These are phyloP conservation scores for Boletus rubropictus DNA, from an alignment of 768 basidiomycete species.

Conservation along the genomic window DNA sequence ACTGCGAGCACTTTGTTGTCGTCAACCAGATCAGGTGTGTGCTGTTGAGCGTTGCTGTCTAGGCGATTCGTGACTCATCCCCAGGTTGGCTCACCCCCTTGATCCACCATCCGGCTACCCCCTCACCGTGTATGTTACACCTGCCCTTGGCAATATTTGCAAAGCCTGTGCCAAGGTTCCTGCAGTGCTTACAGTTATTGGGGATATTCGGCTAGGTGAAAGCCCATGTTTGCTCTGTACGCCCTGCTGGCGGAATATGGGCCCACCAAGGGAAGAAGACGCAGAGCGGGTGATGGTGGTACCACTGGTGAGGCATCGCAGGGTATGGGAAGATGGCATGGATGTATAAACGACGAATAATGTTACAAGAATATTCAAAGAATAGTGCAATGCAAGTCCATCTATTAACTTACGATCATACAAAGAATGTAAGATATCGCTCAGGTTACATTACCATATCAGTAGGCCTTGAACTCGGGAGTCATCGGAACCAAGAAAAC, in stretches of 20 bases:
- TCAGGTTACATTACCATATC: slow-evolving; percentile 11
- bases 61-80: slow-evolving; percentile 4
- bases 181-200: slow-evolving; percentile 59
- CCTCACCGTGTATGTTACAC: slow-evolving; percentile 59
- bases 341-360: neutral
- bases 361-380: slow-evolving; percentile 8
- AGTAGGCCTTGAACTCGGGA: slow-evolving; percentile 3
- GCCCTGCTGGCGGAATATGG: slow-evolving; percentile 71
- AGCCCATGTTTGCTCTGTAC: slow-evolving; percentile 70
- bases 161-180: slow-evolving; percentile 67
- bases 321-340: slow-evolving; percentile 15
- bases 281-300: slow-evolving; percentile 42
- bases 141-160: slow-evolving; percentile 56
- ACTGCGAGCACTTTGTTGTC: slow-evolving; percentile 75
- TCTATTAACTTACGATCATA: slow-evolving; percentile 27
- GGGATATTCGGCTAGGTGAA: slow-evolving; percentile 71
- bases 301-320: slow-evolving; percentile 44
- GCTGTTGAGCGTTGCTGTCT: neutral
- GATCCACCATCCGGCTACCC: slow-evolving; percentile 62
- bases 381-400: slow-evolving; percentile 11
- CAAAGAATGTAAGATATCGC: slow-evolving; percentile 15
- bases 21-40: slow-evolving; percentile 66
- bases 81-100: slow-evolving; percentile 52
- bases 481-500: slow-evolving; percentile 9
- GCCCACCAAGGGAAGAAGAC: slow-evolving; percentile 39